A percentile compares a stretch with the other conserved stretches of the same genome.
Conservation (phyloP, 176 grass and related monocot species). For the Zoysia japonica region DNA sequence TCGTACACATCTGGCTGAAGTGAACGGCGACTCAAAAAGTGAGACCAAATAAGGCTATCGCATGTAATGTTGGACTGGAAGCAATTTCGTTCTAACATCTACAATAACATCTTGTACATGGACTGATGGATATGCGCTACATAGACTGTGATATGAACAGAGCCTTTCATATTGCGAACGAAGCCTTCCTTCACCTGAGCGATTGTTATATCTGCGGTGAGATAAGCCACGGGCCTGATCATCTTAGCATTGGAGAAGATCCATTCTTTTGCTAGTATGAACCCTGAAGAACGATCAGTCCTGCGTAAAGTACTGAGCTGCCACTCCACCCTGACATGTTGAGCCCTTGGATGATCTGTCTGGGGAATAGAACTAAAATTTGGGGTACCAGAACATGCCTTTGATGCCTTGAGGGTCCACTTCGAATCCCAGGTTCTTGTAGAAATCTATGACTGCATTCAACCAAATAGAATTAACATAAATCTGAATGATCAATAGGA, state of each 20-base stretch:
- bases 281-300: neutral
- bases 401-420: constrained; percentile 94
- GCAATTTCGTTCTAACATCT: constrained; percentile 7
- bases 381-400: constrained; percentile 99
- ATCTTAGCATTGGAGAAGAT: constrained; percentile 15
- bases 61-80: neutral
- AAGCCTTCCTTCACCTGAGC: neutral
- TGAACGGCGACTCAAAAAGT: neutral
- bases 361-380: constrained; percentile 19
- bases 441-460: constrained; percentile 89
- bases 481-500: neutral
- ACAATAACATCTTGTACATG: neutral
- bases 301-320: neutral
- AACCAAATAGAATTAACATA: neutral
- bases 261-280: neutral
- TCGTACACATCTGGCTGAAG: neutral
- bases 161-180: neutral
- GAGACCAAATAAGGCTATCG: neutral
- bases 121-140: neutral
- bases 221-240: neutral
- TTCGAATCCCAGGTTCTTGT: constrained; percentile 97
- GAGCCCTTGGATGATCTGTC: neutral
- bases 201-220: neutral
- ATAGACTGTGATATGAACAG: neutral
- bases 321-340: neutral